A percentile compares a stretch with the other conserved stretches of the same genome.
Evolutionary conservation across 2,329 filamentous ascomycete genomes (phyloP).

Genomic region (Daldinia eschscholtzii): DNA sequence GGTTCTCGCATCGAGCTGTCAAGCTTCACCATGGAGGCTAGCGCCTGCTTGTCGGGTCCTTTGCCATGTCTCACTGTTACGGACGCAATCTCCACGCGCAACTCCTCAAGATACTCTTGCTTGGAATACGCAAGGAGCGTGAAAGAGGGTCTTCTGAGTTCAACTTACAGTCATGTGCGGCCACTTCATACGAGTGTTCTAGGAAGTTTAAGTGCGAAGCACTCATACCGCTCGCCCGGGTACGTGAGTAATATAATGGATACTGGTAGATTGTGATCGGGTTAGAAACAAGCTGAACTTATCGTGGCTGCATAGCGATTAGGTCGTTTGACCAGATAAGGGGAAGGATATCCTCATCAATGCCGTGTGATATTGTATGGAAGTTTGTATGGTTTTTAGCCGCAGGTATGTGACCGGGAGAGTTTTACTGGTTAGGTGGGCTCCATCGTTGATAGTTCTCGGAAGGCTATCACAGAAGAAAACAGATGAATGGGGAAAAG

Average conservation of each 20-base stretch:
- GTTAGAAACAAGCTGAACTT: neutral
- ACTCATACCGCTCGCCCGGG: neutral
- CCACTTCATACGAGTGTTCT: neutral
- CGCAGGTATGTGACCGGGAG: too few species aligned
- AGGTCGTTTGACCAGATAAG: too few species aligned
- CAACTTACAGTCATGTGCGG: too few species aligned
- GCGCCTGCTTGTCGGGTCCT: conserved; percentile 52
- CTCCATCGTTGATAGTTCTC: neutral
- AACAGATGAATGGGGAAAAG: neutral
- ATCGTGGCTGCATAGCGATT: too few species aligned
- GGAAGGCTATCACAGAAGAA: neutral
- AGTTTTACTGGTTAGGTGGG: neutral
- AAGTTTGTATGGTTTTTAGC: too few species aligned
- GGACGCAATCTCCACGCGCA: conserved; percentile 58
- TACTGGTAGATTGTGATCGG: neutral
- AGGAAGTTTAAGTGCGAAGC: neutral
- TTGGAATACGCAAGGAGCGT: conserved; percentile 55
- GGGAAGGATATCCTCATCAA: too few species aligned
- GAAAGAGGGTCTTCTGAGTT: too few species aligned
- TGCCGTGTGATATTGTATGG: neutral
- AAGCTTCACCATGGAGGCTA: conserved; percentile 55
- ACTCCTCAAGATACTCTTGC: conserved; percentile 57
- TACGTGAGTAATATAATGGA: neutral
- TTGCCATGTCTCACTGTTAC: conserved; percentile 50
- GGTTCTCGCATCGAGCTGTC: conserved; percentile 59